Evolutionary conservation across 495 filamentous ascomycete genomes (phyloP), one percentile per base, ranked within the genome.

Genomic region (Glarea lozoyensis): DNA sequence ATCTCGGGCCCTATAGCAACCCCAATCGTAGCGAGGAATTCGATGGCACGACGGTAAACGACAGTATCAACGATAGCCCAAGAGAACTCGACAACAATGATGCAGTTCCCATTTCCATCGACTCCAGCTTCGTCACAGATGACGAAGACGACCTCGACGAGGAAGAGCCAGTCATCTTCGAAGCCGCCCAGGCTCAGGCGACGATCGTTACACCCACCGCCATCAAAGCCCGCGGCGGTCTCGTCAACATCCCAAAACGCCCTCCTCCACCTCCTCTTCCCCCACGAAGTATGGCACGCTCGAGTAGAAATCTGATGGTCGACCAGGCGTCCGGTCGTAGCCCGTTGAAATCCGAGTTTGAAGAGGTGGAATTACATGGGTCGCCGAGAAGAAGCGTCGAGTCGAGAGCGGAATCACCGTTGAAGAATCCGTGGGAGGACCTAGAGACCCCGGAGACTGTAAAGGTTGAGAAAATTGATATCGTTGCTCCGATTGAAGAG

Each of bases 181-280:
- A 72, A 29, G 66, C 67, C 10, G 68, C 70, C 10, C 64, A 53
- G 17, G 59, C 69, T 10, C 60, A 66, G 32, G 64, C 73, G 53
- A 57, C 69, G 34, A 56, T 73, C 1, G 70, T 86, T 31, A 73
- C 72, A 13, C 70, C 65, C 10, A 53, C 64, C 2, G 60, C 63
- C 1, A 42, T 56, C 27, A 53, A 68, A 22, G 69, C 63, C 20
- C 63, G 76, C 34, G 81, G 80, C 13, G 72, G 75, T 18, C 56
- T 86, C 12, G 80, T 89, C 19, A 82, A 73, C 16, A 87, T 89
- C 55, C 76, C 81, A 1, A 86, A 85, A 61, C 65, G 82, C 21
- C 61, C 78, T 2, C 68, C 80, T 5, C 83, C 84, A 45, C 79
- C 82, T 10, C 46, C 54, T 15, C 24, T 58, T 10, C 55, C 55